Conservation (phyloP, 805 yeast species). For the Myxozyma mucilagina region DNA sequence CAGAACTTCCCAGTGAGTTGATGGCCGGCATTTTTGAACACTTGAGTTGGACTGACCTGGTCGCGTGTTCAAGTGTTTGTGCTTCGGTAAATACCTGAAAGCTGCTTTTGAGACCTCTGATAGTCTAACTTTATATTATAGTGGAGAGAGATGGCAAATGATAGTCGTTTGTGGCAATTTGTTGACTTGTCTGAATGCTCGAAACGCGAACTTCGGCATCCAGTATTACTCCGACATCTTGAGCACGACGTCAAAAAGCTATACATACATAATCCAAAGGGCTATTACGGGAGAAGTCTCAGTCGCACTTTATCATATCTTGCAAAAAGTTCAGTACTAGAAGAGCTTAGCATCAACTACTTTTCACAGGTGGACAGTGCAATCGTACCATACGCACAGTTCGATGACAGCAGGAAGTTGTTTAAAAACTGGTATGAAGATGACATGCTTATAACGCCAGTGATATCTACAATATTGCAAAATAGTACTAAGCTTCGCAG, state of each 20-base stretch:
- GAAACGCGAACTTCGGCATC: not conserved
- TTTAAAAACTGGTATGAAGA: not conserved
- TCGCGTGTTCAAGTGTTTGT: constrained; percentile 9
- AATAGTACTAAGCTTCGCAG: not conserved
- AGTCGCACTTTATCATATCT: not conserved
- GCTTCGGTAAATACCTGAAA: constrained; percentile 1
- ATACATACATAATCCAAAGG: not conserved
- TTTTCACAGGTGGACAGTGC: not conserved
- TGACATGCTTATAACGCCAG: not conserved
- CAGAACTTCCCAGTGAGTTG: constrained; percentile 13
- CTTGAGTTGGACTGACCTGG: not conserved
- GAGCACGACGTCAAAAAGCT: not conserved
- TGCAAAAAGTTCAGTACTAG: not conserved
- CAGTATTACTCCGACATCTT: not conserved
- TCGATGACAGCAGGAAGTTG: too few relatives aligned
- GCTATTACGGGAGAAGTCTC: not conserved
- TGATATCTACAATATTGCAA: not conserved
- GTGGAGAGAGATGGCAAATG: not conserved
- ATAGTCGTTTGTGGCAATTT: not conserved
- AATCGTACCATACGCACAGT: too few relatives aligned
- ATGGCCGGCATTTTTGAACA: constrained; percentile 7
- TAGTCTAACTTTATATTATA: not conserved
- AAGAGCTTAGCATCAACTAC: not conserved
- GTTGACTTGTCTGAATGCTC: not conserved
- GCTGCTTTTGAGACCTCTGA: not conserved